A percentile compares a stretch with the other conserved stretches of the same genome.
Evolutionary conservation across 495 filamentous ascomycete genomes (phyloP).

Genomic region (Aspergillus bertholletiae): DNA sequence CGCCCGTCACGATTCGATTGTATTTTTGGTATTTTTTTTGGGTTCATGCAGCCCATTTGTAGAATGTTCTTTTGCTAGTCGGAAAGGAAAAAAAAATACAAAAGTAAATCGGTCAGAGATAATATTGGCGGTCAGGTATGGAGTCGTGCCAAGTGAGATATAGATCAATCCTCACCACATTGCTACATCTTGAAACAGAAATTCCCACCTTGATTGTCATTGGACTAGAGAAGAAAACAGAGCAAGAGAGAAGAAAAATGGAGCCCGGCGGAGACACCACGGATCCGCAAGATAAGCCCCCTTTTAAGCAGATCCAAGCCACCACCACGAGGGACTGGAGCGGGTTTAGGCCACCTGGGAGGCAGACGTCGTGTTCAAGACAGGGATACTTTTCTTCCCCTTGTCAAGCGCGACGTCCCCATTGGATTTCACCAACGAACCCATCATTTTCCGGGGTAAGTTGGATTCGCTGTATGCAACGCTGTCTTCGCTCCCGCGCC

Average conservation of each 20-base stretch:
- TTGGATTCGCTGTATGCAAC: constrained; percentile 31
- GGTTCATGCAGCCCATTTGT: too few species aligned
- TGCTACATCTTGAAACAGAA: too few species aligned
- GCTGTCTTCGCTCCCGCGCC: constrained; percentile 40
- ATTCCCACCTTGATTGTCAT: too few species aligned
- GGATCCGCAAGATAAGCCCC: neutral
- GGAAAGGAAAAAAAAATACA: too few species aligned
- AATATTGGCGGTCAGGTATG: too few species aligned
- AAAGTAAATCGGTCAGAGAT: too few species aligned
- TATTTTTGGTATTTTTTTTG: too few species aligned
- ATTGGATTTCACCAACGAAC: constrained; percentile 28
- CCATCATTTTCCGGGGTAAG: constrained; percentile 26
- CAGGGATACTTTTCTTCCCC: constrained; percentile 15
- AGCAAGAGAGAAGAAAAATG: neutral
- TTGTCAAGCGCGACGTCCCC: constrained; percentile 21
- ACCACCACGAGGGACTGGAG: neutral
- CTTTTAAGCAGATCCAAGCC: neutral
- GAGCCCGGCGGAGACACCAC: neutral
- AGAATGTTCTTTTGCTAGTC: too few species aligned
- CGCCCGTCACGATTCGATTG: too few species aligned
- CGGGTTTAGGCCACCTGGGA: constrained; percentile 18
- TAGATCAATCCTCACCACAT: too few species aligned
- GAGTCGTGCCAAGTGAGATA: too few species aligned
- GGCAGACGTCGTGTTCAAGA: constrained; percentile 14
- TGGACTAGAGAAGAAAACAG: neutral